Base-by-base conservation (phyloP, 345 rosid species). In the Excoecaria agallocha region DNA sequence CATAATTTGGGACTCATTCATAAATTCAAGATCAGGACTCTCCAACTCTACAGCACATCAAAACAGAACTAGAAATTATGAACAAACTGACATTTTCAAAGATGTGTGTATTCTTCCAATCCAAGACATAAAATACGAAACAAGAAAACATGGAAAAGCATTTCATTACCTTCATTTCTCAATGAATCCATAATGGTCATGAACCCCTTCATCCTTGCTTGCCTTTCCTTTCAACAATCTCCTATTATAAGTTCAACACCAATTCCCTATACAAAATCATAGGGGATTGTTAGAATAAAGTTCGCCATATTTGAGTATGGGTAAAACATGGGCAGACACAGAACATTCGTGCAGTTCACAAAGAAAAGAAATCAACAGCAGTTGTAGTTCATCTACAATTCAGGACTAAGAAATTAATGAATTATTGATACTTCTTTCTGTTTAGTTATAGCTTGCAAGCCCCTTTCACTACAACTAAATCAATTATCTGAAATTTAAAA, bases 131-230 rank as follows among this genome's bases (percentile, higher is more conserved):
- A 24, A 8, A 52, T 30, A 70, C 45, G 2, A 49, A 16, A 22
- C 45, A 16, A 12, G 56, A 63, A 46, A 39, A 48, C 45, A 62
- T 37, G 13, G 60, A 38, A 62, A 30, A 30, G 30, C 30, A 25
- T 1, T 66, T 79, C 84, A 2, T 30, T 75, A 68, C 94, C 90
- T 79, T 93, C 94, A 78, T 93, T 88, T 30, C 97, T 91, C 99
- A 94, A 91, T 20, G 97, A 95, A 82, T 95, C 98, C 98, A 91
- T 95, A 93, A 93, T 89, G 55, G 96, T 90, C 98, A 87, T 93
- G 85, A 89, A 93, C 10, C 98, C 86, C 80, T 93, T 95, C 59
- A 93, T 86, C 87, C 91, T 93, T 13, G 91, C 96, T 74, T 93
- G 99, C 79, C 98, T 85, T 84, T 93, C 98, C 82, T 93, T 93